phyloP scores from a whole-genome alignment of 164 flowering plant species.

The Dillenia suffruticosa region DNA sequence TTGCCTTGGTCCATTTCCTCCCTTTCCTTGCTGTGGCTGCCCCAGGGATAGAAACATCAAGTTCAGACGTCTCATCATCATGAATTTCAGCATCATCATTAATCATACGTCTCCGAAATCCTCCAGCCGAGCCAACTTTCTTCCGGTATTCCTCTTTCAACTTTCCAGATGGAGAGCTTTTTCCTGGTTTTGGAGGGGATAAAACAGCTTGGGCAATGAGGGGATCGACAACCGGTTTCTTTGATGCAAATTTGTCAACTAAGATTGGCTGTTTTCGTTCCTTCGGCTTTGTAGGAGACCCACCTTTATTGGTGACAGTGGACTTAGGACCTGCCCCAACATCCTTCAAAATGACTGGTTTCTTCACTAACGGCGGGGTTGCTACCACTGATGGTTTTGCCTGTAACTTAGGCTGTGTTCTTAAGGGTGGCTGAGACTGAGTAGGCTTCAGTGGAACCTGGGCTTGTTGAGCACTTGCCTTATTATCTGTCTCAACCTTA shows the following conservation, averaged over 20 bases:
- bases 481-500: slow-evolving; percentile 18
- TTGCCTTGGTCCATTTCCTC: slow-evolving; percentile 89
- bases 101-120: slow-evolving; percentile 46
- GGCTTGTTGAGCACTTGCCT: slow-evolving; percentile 11
- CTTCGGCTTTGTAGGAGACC: slow-evolving; percentile 23
- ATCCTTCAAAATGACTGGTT: slow-evolving; percentile 71
- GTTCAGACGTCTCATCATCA: slow-evolving; percentile 64
- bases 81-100: slow-evolving; percentile 30
- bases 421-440: slow-evolving; percentile 48
- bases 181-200: slow-evolving; percentile 64
- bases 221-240: slow-evolving; percentile 72
- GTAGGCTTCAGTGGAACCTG: slow-evolving; percentile 26
- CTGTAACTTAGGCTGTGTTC: slow-evolving; percentile 56
- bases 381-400: slow-evolving; percentile 60
- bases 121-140: slow-evolving; percentile 48
- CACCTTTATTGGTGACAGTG: slow-evolving; percentile 20
- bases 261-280: slow-evolving; percentile 66
- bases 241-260: slow-evolving; percentile 80
- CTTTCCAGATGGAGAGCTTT: slow-evolving; percentile 40
- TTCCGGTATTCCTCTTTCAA: slow-evolving; percentile 59
- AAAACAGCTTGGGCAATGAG: slow-evolving; percentile 52
- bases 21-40: slow-evolving; percentile 54
- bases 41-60: slow-evolving; percentile 60
- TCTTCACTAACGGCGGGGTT: slow-evolving; percentile 45
- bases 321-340: slow-evolving; percentile 53